Conservation (phyloP, 2,329 filamentous ascomycete genomes). For the Cordyceps cicadae region DNA sequence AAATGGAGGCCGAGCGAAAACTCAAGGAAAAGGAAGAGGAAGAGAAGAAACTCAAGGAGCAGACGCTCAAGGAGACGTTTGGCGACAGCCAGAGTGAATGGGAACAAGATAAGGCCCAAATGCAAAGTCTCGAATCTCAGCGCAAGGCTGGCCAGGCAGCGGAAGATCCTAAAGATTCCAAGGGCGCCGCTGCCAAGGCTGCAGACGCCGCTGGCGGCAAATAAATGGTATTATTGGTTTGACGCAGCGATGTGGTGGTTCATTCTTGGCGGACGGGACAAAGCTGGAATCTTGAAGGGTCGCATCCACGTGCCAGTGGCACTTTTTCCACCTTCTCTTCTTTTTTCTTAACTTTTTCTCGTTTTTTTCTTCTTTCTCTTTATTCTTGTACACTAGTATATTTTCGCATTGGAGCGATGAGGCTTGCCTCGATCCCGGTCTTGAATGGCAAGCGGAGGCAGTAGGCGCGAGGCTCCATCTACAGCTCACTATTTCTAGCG, state of each 20-base stretch:
- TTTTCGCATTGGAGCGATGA: conserved; percentile 4
- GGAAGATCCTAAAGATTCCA: conserved; percentile 10
- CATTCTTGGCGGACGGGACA: not conserved
- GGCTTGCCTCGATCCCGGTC: not conserved
- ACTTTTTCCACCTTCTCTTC: conserved; percentile 14
- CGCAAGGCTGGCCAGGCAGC: conserved; percentile 11
- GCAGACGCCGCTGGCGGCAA: conserved; percentile 10
- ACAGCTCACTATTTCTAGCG: conserved; percentile 6
- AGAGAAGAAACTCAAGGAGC: conserved; percentile 60
- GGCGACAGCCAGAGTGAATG: conserved; percentile 70
- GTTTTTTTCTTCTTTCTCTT: not conserved
- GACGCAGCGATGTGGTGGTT: not conserved
- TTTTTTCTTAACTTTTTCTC: not conserved
- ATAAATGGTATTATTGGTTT: not conserved
- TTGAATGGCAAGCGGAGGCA: conserved; percentile 10
- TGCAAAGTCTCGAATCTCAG: conserved; percentile 52
- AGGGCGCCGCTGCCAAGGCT: conserved; percentile 7
- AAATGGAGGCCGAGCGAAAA: conserved; percentile 85
- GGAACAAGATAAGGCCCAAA: conserved; percentile 80
- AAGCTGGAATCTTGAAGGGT: not conserved
- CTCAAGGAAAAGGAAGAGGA: conserved; percentile 64
- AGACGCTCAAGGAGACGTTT: conserved; percentile 75
- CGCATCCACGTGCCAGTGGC: not conserved
- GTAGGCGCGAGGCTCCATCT: not conserved
- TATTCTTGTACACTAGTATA: conserved; percentile 10